phyloP scores from a whole-genome alignment of 495 filamentous ascomycete species.

The Talaromyces proteolyticus region DNA sequence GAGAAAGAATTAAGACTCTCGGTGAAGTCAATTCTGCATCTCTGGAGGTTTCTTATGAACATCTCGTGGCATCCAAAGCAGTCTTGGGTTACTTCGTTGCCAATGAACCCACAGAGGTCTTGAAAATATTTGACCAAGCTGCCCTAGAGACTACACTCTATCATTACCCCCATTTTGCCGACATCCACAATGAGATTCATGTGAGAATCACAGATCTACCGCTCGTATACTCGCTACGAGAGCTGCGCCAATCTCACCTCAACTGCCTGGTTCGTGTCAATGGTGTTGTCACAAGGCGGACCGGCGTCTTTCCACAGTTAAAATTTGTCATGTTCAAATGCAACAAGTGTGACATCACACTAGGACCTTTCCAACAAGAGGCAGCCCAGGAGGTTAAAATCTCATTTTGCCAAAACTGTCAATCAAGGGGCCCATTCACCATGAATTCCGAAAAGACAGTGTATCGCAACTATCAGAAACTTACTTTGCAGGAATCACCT shows the following conservation, averaged over 20 bases:
- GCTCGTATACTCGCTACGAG: constrained; percentile 91
- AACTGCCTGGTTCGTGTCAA: constrained; percentile 94
- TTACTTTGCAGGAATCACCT: constrained; percentile 96
- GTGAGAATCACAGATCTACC: constrained; percentile 95
- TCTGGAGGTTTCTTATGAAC: constrained; percentile 92
- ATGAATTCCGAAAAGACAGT: constrained; percentile 97
- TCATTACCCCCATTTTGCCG: constrained; percentile 95
- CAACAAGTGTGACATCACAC: constrained; percentile 81
- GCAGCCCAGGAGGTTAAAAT: constrained; percentile 94
- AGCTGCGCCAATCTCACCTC: constrained; percentile 91
- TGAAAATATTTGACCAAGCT: constrained; percentile 95
- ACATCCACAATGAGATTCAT: constrained; percentile 97
- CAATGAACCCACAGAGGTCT: constrained; percentile 87
- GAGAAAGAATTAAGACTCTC: constrained; percentile 83
- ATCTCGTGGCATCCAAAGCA: constrained; percentile 84
- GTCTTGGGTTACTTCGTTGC: constrained; percentile 96
- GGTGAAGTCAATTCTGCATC: constrained; percentile 96
- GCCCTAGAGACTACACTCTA: constrained; percentile 93
- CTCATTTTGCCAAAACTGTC: constrained; percentile 94
- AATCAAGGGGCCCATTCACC: constrained; percentile 91
- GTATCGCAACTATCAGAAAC: constrained; percentile 98
- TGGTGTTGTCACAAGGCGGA: constrained; percentile 92
- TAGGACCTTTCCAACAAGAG: constrained; percentile 97
- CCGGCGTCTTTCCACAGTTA: constrained; percentile 96
- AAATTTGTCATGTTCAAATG: constrained; percentile 99